Conservation (phyloP, 768 basidiomycete species). For the Auricularia sp. region DNA sequence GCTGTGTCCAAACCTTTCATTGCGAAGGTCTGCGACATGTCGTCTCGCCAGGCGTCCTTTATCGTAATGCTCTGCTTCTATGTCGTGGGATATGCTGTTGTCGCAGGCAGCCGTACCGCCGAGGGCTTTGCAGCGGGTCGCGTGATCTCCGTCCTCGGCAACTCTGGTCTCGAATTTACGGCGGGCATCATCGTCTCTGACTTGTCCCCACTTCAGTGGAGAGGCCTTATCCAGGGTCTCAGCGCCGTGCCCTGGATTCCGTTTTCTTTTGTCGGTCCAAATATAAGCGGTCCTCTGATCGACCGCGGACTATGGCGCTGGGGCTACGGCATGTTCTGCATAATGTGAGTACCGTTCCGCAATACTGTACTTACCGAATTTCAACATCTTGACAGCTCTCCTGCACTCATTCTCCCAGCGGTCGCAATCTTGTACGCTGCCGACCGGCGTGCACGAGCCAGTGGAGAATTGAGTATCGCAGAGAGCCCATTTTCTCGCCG, state of each 20-base stretch:
- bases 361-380: not conserved
- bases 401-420: slow-evolving; percentile 15
- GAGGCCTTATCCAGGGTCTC: slow-evolving; percentile 10
- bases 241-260: not conserved
- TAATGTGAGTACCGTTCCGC: not conserved
- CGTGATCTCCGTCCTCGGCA: slow-evolving; percentile 8
- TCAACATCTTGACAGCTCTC: slow-evolving; percentile 8
- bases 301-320: not conserved
- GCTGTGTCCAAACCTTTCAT: slow-evolving; percentile 35
- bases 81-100: slow-evolving; percentile 30
- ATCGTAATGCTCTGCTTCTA: slow-evolving; percentile 28
- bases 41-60: slow-evolving; percentile 38
- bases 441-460: not conserved
- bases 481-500: not conserved
- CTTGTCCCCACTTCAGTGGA: slow-evolving; percentile 20
- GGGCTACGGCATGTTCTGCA: slow-evolving; percentile 1
- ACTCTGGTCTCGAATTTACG: slow-evolving; percentile 4
- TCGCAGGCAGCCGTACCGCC: slow-evolving; percentile 18
- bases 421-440: slow-evolving; percentile 8
- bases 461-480: not conserved
- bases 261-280: not conserved
- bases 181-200: slow-evolving; percentile 18
- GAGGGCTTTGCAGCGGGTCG: slow-evolving; percentile 20
- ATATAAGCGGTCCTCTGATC: slow-evolving; percentile 1
- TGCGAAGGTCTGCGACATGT: slow-evolving; percentile 44